A percentile compares a stretch with the other conserved stretches of the same genome.
Evolutionary conservation across 306 rosid genomes (phyloP).

Genomic region (Notholithocarpus densiflorus): DNA sequence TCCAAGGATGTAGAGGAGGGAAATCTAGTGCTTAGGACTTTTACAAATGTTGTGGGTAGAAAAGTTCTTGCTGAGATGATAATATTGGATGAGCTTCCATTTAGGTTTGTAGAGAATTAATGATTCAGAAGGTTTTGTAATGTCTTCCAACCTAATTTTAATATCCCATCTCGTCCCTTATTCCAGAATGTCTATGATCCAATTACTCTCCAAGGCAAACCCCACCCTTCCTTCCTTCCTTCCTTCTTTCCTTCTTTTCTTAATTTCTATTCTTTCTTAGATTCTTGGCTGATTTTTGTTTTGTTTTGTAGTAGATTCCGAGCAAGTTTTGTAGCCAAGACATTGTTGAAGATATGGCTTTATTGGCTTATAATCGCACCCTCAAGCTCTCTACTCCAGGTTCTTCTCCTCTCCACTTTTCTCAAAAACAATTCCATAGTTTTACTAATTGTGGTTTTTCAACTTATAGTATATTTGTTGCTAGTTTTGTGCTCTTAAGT

Average conservation of each 20-base stretch:
- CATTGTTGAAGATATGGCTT: slow-evolving; percentile 81
- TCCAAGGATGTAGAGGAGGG: no score
- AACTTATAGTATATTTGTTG: neutral
- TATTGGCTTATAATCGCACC: slow-evolving; percentile 83
- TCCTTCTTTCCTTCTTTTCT: neutral
- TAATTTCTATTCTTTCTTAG: neutral
- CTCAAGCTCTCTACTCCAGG: slow-evolving; percentile 86
- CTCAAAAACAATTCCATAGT: neutral
- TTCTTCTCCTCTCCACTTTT: neutral
- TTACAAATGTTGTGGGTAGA: no score
- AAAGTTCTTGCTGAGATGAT: no score
- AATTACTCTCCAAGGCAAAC: slow-evolving; percentile 55
- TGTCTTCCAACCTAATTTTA: no score
- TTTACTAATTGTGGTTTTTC: neutral
- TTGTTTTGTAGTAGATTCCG: slow-evolving; percentile 54
- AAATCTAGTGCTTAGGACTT: no score
- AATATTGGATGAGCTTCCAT: no score
- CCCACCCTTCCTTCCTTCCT: slow-evolving; percentile 20
- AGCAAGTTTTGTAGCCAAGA: slow-evolving; percentile 54
- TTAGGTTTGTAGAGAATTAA: no score
- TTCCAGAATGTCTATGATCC: slow-evolving; percentile 63
- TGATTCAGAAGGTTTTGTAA: no score
- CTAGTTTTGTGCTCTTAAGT: neutral
- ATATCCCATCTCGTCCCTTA: slow-evolving; percentile 48
- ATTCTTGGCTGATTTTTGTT: neutral